These are phyloP conservation scores for Theileria sp. DNA, from an alignment of 169 alveolate species.

Conservation along the genomic window DNA sequence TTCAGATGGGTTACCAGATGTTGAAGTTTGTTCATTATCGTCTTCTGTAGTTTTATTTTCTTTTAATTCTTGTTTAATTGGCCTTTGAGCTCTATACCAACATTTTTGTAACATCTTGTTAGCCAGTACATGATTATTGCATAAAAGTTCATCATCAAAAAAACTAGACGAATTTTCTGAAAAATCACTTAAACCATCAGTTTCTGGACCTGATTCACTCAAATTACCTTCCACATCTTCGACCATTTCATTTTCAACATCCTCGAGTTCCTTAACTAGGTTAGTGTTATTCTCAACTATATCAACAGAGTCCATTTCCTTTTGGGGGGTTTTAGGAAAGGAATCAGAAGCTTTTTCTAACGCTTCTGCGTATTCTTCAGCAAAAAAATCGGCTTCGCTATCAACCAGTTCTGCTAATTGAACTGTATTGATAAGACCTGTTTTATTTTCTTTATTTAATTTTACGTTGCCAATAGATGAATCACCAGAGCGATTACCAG, in stretches of 20 bases:
- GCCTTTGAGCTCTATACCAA: not conserved
- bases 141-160: not conserved
- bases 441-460: not conserved
- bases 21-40: not conserved
- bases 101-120: not conserved
- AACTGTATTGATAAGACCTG: not conserved
- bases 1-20: not conserved
- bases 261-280: not conserved
- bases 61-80: not conserved
- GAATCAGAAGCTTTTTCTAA: not conserved
- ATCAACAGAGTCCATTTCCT: not conserved
- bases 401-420: not conserved
- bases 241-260: not conserved
- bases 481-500: not conserved
- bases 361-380: not conserved
- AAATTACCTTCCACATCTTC: not conserved
- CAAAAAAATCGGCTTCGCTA: not conserved
- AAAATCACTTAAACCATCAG: slow-evolving; percentile 9
- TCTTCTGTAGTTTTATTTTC: not conserved
- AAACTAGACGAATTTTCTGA: slow-evolving; percentile 1
- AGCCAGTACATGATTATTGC: not conserved
- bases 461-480: not conserved
- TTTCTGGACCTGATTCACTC: not conserved
- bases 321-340: not conserved
- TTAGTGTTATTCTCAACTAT: not conserved